Base-by-base conservation (phyloP, 1,139 yeast species). In the Lodderomyces beijingensis region DNA sequence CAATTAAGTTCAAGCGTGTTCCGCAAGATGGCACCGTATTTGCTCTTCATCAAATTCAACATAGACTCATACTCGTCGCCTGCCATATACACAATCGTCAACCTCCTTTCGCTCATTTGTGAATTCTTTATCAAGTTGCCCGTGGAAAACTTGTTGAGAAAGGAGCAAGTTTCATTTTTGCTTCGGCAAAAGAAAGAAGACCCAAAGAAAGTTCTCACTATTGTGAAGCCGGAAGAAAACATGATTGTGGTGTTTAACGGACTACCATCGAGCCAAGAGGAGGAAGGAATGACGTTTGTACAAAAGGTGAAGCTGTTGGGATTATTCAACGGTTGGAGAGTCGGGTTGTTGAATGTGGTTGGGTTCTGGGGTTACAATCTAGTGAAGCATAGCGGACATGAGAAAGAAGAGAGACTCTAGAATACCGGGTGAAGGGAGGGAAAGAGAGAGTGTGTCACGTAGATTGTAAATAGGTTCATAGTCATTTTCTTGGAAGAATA, bases 271-370 rank as follows among this genome's bases (percentile, higher is more conserved):
- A 9, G 12, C 13, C 36, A 34, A 18, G 37, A 33, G 10, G 27
- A 26, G 20, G 41, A 37, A n/a, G 38, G 37, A 34, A 33, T 29
- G 28, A 36, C 34, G 16, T 32, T 49, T 17, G 46, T 49, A 41
- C 43, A 44, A 14, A 44, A 36, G 18, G 35, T 57, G 12, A 46
- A 38, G 52, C 64, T 42, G 24, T 46, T 62, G 36, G 68, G 69
- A 1, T 64, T 88, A 35, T 88, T 86, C 67, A 75, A 89, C 46
- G 97, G 97, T 28, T 91, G 97, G 96, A 74, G 88, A 54, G 79
- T 87, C 25, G 93, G 95, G 12, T 68, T 84, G 10, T 57, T 86
- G 44, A 87, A 91, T 41, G 74, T 85, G 8, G 57, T 85, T 34
- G 91, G 95, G 14, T 81, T 80, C 38, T 88, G 95, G 84, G 91